phyloP scores from a whole-genome alignment of 495 filamentous ascomycete species.

The Chaetomium tenue region DNA sequence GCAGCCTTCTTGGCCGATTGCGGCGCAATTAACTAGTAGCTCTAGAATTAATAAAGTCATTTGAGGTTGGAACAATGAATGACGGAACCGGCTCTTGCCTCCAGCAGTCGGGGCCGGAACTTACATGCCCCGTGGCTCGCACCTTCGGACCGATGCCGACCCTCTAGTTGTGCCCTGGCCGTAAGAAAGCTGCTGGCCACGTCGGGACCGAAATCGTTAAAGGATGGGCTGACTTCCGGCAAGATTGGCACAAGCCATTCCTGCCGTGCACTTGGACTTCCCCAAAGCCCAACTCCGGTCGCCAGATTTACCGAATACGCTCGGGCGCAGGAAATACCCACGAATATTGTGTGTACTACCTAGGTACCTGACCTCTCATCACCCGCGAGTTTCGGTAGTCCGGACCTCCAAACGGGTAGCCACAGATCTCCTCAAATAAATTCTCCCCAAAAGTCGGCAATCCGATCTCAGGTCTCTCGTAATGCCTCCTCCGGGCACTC shows the following conservation, averaged over 20 bases:
- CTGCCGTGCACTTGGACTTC: conserved; percentile 32
- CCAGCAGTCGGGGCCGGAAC: neutral
- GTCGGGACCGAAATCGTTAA: neutral
- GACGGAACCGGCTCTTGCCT: too few relatives aligned
- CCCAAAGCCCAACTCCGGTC: conserved; percentile 33
- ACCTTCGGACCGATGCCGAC: neutral
- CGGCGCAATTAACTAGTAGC: too few relatives aligned
- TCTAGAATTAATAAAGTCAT: too few relatives aligned
- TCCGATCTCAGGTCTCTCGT: neutral
- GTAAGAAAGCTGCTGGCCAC: neutral
- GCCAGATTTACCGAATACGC: conserved; percentile 24
- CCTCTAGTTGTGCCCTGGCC: neutral
- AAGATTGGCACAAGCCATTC: neutral
- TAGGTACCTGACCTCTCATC: conserved; percentile 3
- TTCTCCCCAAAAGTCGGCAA: neutral
- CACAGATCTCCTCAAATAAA: neutral
- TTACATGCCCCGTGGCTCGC: neutral
- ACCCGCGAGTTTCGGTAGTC: conserved; percentile 30
- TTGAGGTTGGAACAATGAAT: too few relatives aligned
- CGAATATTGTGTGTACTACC: neutral
- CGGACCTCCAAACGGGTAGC: conserved; percentile 24
- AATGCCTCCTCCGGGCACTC: conserved; percentile 17
- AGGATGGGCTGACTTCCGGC: neutral
- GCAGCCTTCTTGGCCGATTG: too few relatives aligned
- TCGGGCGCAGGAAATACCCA: neutral